Conservation (phyloP, 176 grass and related monocot genomes). For the Pontederia crassipes region DNA sequence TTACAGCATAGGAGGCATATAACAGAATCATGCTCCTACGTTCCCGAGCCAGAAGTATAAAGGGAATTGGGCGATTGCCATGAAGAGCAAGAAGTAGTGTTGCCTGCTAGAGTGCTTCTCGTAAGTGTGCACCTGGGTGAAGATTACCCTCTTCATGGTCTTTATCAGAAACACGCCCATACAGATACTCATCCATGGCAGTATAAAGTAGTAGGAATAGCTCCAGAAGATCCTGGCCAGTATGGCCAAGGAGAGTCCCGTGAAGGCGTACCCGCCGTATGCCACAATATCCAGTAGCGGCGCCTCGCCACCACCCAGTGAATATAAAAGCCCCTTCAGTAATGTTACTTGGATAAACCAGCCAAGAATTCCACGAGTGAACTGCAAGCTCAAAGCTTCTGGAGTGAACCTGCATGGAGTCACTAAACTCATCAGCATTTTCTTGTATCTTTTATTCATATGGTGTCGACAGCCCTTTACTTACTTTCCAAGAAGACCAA, state of each 20-base stretch:
- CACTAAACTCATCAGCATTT: not conserved
- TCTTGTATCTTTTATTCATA: not conserved
- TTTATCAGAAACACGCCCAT: constrained; percentile 82
- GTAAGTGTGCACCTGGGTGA: constrained; percentile 49
- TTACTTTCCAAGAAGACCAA: constrained; percentile 86
- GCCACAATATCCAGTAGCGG: constrained; percentile 75
- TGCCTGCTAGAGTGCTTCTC: constrained; percentile 56
- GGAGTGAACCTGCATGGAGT: constrained; percentile 52
- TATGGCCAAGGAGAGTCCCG: constrained; percentile 41
- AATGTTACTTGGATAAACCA: constrained; percentile 64
- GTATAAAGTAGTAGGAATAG: constrained; percentile 35
- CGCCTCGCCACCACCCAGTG: constrained; percentile 61
- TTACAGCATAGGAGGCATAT: no score
- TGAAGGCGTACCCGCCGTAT: constrained; percentile 64
- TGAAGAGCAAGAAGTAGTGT: constrained; percentile 71
- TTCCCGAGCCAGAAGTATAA: constrained; percentile 84
- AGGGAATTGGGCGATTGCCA: constrained; percentile 65
- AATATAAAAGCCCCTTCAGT: constrained; percentile 59
- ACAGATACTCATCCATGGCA: constrained; percentile 80
- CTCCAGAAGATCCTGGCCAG: constrained; percentile 50
- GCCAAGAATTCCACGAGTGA: constrained; percentile 52
- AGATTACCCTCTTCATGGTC: constrained; percentile 80
- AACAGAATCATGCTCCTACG: constrained; percentile 30
- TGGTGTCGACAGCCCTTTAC: not conserved
- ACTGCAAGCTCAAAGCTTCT: constrained; percentile 74